These are phyloP conservation scores for Moesziomyces sp. DNA, from an alignment of 1,284 basidiomycete genomes.

Conservation along the genomic window DNA sequence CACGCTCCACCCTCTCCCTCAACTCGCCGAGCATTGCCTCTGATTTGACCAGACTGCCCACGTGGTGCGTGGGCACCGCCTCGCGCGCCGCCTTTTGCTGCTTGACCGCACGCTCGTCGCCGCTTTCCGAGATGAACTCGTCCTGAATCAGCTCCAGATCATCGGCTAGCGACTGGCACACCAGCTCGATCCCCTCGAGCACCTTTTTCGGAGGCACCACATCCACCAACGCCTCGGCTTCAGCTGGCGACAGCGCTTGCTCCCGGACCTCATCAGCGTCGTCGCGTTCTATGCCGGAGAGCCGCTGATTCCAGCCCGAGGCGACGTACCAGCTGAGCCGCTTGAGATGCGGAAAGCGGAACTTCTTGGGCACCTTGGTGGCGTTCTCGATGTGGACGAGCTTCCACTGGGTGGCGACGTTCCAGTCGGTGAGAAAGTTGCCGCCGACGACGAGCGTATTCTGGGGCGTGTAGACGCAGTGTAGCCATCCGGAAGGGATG, in stretches of 20 bases:
- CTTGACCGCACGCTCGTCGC: slow-evolving; percentile 36
- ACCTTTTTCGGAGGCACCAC: slow-evolving; percentile 24
- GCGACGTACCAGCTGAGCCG: slow-evolving; percentile 68
- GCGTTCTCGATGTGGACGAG: slow-evolving; percentile 90
- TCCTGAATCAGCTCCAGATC: slow-evolving; percentile 45
- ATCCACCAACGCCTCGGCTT: slow-evolving; percentile 5
- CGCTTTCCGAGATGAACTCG: slow-evolving; percentile 19
- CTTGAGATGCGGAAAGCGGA: slow-evolving; percentile 79
- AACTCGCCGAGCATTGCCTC: slow-evolving; percentile 25
- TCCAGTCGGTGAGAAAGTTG: slow-evolving; percentile 73
- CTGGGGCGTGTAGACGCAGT: slow-evolving; percentile 90
- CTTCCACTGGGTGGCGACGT: slow-evolving; percentile 73
- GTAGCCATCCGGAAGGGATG: slow-evolving; percentile 82
- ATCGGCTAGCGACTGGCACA: slow-evolving; percentile 28
- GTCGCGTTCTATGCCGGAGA: slow-evolving; percentile 6
- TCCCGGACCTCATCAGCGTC: neutral
- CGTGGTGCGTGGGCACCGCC: slow-evolving; percentile 36
- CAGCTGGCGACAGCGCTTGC: neutral
- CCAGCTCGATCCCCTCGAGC: slow-evolving; percentile 27
- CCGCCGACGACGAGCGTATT: slow-evolving; percentile 96
- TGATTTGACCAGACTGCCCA: slow-evolving; percentile 26
- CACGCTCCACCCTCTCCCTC: slow-evolving; percentile 21
- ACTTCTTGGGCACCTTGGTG: slow-evolving; percentile 93
- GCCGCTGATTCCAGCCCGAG: slow-evolving; percentile 43
- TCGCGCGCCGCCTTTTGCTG: slow-evolving; percentile 40